Conservation (phyloP, 2,329 filamentous ascomycete genomes). For the Colletotrichum musicola region DNA sequence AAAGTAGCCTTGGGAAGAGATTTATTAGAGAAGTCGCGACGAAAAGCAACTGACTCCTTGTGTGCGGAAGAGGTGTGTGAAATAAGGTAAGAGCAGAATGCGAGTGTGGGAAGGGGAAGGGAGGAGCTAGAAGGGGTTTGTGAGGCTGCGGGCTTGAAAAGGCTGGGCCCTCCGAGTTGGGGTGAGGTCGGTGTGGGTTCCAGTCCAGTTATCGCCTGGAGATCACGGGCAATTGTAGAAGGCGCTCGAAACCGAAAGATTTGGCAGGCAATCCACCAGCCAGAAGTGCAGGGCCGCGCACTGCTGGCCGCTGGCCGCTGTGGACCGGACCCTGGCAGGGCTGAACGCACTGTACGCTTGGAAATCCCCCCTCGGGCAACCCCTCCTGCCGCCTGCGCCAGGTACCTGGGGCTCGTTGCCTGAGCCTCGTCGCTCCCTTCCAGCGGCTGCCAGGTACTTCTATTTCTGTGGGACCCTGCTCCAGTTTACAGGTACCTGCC, state of each 20-base stretch:
- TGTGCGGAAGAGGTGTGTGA: background rate
- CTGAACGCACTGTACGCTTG: slow-evolving; percentile 30
- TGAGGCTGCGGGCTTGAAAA: slow-evolving; percentile 37
- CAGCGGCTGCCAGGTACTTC: slow-evolving; percentile 32
- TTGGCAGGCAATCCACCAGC: slow-evolving; percentile 32
- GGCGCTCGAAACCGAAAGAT: slow-evolving; percentile 40
- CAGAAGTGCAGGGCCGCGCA: background rate
- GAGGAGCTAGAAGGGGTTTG: slow-evolving; percentile 30
- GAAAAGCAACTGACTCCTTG: slow-evolving; percentile 7
- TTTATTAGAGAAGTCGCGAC: background rate
- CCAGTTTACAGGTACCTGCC: slow-evolving; percentile 1
- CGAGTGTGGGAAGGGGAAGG: slow-evolving; percentile 18
- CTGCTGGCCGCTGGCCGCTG: slow-evolving; percentile 4
- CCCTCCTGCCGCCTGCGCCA: slow-evolving; percentile 3
- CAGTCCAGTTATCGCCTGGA: slow-evolving; percentile 30
- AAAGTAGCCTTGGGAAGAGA: background rate
- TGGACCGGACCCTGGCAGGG: slow-evolving; percentile 39
- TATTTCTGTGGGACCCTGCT: slow-evolving; percentile 1
- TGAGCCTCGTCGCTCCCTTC: slow-evolving; percentile 25
- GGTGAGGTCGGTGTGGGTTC: slow-evolving; percentile 36
- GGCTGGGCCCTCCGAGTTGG: slow-evolving; percentile 30
- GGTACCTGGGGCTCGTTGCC: slow-evolving; percentile 7
- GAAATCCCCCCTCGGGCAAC: slow-evolving; percentile 8
- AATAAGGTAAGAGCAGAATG: slow-evolving; percentile 5
- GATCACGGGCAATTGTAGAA: slow-evolving; percentile 40